Base-by-base conservation (phyloP, 1,139 yeast genomes). In the Candida sp. region DNA sequence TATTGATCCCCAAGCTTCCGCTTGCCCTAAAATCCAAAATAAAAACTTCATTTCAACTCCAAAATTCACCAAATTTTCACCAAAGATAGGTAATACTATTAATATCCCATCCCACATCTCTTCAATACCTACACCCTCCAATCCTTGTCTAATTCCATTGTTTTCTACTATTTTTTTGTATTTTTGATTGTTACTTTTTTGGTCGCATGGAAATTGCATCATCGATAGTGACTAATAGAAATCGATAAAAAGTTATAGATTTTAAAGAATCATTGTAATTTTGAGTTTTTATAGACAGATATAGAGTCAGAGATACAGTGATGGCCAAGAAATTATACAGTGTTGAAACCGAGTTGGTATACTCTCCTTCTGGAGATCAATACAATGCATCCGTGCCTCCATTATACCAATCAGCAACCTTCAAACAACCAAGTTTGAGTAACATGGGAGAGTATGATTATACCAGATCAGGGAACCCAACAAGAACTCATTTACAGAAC, bases 381-480 rank as follows among this genome's bases (percentile, higher is more conserved):
- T 79, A 83, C 69, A 81, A 85, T 54, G 82, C 97, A 1, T 85
- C 95, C 3, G 85, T 86, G 27, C 87, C 95, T 15, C 97, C 98
- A 6, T 75, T 91, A 43, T 91, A 91, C 66, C 96, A 88, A 63
- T 81, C 95, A 1, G 96, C 98, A 12, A 91, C 98, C 8, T 91
- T 91, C 69, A 90, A 89, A 64, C 95, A 88, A 63, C 80, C 77
- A 37, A 83, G 89, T 5, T 70, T 87, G 67, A 58, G 81, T 36
- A 82, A 84, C 54, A 82, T 86, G 86, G 93, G 95, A 5, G 86
- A 83, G 57, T 90, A 86, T 62, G 97, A 90, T 64, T 90, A 90
- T 63, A 88, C 97, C 1, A 75, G 97, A 56, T 84, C 95, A n/a
- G 97, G 97, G 3, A 90, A 90, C 63, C 97, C 97, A 27, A 88